Evolutionary conservation across 1,284 basidiomycete species (phyloP).

Genomic region (Vanrija humicola): DNA sequence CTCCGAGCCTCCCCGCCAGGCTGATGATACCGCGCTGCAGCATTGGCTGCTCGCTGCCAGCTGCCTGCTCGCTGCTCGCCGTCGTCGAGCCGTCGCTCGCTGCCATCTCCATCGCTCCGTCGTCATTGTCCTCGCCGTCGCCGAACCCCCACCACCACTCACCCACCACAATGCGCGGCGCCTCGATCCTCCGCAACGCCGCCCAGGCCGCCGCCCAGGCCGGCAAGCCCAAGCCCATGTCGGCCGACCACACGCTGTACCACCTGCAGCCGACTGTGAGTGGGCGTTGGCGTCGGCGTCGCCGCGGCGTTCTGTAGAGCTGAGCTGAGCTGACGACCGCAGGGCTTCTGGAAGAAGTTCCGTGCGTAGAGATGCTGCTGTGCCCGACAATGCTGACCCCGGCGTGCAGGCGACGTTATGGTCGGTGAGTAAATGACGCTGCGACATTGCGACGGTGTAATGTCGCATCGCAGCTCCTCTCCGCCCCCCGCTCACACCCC

Average conservation of each 20-base stretch:
- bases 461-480: no score
- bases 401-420: constrained; percentile 64
- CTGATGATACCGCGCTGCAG: constrained; percentile 1
- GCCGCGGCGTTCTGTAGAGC: no score
- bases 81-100: neutral
- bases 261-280: constrained; percentile 71
- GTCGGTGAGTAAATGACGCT: constrained; percentile 60
- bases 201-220: constrained; percentile 26
- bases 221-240: constrained; percentile 44
- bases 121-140: neutral
- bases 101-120: neutral
- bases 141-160: neutral
- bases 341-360: constrained; percentile 89
- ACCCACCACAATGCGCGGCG: constrained; percentile 16
- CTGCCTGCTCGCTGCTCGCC: neutral
- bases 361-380: constrained; percentile 54
- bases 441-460: no score
- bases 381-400: neutral
- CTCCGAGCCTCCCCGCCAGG: neutral
- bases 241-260: constrained; percentile 77
- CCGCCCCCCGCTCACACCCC: neutral
- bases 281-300: constrained; percentile 1
- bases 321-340: constrained; percentile 9
- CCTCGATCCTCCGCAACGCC: constrained; percentile 32
- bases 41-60: constrained; percentile 1